These are phyloP conservation scores for Microcera coccophila DNA, from an alignment of 2,329 filamentous ascomycete genomes.

Conservation along the genomic window DNA sequence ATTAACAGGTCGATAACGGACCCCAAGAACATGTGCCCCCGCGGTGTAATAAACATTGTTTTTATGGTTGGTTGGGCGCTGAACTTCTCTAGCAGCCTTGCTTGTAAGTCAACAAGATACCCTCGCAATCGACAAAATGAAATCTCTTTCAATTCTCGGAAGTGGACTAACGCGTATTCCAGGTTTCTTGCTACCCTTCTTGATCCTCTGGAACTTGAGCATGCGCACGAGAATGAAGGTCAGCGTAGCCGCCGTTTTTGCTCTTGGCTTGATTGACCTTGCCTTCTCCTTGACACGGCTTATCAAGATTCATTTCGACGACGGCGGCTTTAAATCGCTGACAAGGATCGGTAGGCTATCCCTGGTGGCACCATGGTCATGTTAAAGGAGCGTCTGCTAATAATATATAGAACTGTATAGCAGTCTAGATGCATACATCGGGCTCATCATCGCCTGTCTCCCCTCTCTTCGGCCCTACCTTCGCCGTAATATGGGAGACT, in stretches of 20 bases:
- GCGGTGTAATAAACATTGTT: background rate
- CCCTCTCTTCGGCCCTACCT: background rate
- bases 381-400: background rate
- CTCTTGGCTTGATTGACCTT: conserved; percentile 1
- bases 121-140: too few relatives aligned
- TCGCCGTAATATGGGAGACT: background rate
- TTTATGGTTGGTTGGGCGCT: conserved; percentile 1
- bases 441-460: conserved; percentile 1
- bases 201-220: background rate
- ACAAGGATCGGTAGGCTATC: background rate
- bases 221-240: background rate
- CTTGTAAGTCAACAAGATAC: background rate
- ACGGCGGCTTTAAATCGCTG: background rate
- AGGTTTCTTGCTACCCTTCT: conserved; percentile 1
- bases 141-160: background rate
- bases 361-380: background rate
- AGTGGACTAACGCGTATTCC: background rate
- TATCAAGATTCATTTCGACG: background rate
- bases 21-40: too few relatives aligned
- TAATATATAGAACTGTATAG: background rate
- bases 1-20: too few relatives aligned
- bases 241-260: background rate
- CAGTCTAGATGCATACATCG: conserved; percentile 1
- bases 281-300: conserved; percentile 1
- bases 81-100: background rate